These are phyloP conservation scores for Lachancea cidri DNA, from an alignment of 805 yeast species.

Conservation along the genomic window DNA sequence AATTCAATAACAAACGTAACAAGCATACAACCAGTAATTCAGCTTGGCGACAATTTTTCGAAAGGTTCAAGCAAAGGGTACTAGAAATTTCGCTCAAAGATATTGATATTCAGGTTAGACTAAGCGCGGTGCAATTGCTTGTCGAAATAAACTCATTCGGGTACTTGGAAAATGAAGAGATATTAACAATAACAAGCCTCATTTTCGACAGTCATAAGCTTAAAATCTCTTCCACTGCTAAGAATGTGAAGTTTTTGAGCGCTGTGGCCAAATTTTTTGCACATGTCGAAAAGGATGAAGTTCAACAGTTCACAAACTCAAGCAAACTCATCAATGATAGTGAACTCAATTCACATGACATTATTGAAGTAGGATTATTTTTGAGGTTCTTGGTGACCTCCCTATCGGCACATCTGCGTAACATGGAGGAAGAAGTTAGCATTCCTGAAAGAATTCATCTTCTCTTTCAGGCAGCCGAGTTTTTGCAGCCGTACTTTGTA, in stretches of 20 bases:
- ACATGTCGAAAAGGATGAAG: slow-evolving; percentile 38
- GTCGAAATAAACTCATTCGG: slow-evolving; percentile 55
- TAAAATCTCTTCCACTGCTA: slow-evolving; percentile 29
- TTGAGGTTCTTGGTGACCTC: slow-evolving; percentile 25
- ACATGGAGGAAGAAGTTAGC: slow-evolving; percentile 8
- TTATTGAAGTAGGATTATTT: slow-evolving; percentile 24
- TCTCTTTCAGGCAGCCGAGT: slow-evolving; percentile 31
- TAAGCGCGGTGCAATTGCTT: slow-evolving; percentile 46
- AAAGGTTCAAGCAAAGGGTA: slow-evolving; percentile 60
- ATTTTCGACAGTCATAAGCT: slow-evolving; percentile 36
- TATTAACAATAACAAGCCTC: slow-evolving; percentile 39
- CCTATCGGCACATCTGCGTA: slow-evolving; percentile 15
- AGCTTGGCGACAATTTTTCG: slow-evolving; percentile 74
- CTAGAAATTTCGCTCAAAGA: slow-evolving; percentile 58
- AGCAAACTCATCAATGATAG: slow-evolving; percentile 14
- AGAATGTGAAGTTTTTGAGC: slow-evolving; percentile 30
- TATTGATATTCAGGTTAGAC: slow-evolving; percentile 50
- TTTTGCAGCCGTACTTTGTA: slow-evolving; percentile 27
- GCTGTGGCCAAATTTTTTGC: slow-evolving; percentile 55
- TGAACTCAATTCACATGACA: slow-evolving; percentile 13
- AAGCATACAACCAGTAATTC: slow-evolving; percentile 41
- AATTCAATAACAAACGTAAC: slow-evolving; percentile 18
- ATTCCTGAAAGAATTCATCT: slow-evolving; percentile 14
- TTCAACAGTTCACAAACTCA: slow-evolving; percentile 35
- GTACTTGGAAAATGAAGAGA: slow-evolving; percentile 56